Base-by-base conservation (phyloP, 148 eudicot species). In the Rhododendron ferrugineum region DNA sequence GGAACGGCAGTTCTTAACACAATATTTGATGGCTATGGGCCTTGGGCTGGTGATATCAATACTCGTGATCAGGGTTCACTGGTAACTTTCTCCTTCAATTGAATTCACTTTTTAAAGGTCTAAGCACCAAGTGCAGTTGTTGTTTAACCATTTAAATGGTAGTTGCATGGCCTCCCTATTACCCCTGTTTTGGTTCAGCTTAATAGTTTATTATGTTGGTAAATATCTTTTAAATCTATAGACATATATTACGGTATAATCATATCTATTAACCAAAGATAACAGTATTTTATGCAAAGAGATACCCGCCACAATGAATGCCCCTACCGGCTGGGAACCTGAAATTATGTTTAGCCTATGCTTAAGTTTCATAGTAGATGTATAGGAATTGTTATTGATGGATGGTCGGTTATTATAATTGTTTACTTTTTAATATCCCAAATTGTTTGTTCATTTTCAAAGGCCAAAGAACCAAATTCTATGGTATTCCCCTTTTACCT, bases 1-100 rank as follows among this genome's bases (percentile, higher is more conserved):
- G 99, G 99, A 86, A 97, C 99, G 50, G 99, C 99, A 85, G 88
- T 97, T 86, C 92, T 97, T 82, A 97, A 97, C 90, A 95, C 99
- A 30, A 92, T 97, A 89, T 97, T 97, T 90, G 99, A 97, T 78
- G 88, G 93, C 88, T 97, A 97, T 88, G 99, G 95, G 80, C 94
- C 99, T 78, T 95, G 98, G 98, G 98, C 99, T 85, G 99, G 99
- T 50, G 98, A 97, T 74, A 97, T 97, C 85, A 91, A 66, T 81
- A 95, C 95, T 50, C 99, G 99, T 88, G 99, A 97, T 84, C 99
- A 81, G 83, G 99, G 99, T 78, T 97, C 99, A 83, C 85, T 97
- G 94, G 99, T 97, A 92, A 74, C 87, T 85, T 80, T 87, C 70
- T 83, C 54, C 79, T 64, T 79, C 62, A 42, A 44, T 81, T 76